Evolutionary conservation across 164 flowering plant genomes (phyloP), one percentile per base, ranked within the genome.

Genomic region (Magnolia officinalis): DNA sequence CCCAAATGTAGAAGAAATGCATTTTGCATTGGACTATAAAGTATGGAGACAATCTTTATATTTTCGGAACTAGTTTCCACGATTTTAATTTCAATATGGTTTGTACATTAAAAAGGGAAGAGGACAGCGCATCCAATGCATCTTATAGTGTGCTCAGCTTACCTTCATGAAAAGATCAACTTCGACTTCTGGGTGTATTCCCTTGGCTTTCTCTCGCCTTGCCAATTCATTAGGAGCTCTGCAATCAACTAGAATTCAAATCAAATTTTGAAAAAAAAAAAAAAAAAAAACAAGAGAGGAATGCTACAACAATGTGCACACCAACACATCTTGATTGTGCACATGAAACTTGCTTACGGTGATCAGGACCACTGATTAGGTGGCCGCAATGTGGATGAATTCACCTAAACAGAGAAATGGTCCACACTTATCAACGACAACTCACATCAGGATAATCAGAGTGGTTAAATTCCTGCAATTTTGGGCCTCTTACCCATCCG

Each of bases 131-230:
- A 37, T 37, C 45, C 45, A 37, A 16, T 11, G 18, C 18, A 55
- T 11, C 18, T 55, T 55, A 55, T 11, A 55, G 16, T 55, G 61
- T 55, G 61, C 13, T 55, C 16, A 55, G 19, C 45, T 55, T 80
- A 90, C 98, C 98, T 95, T 95, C 99, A 96, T 96, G 82, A 92
- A 94, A 74, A 94, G 91, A 81, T 94, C 98, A 2, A 96, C 81
- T 79, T 96, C 99, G 19, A 98, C 86, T 58, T 96, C 98, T 0
- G 98, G 98, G 70, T 84, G 84, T 24, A 96, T 90, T 13, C 98
- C 98, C 1, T 89, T 91, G 8, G 87, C 89, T 78, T 88, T 94
- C 79, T 96, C 99, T 71, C 97, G 90, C 81, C 89, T 91, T 61
- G 92, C 92, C 71, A 96, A 89, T 84, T 96, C 98, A 20, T 72